Evolutionary conservation across 306 rosid genomes (phyloP).

Genomic region (Cucurbita argyrosperma): DNA sequence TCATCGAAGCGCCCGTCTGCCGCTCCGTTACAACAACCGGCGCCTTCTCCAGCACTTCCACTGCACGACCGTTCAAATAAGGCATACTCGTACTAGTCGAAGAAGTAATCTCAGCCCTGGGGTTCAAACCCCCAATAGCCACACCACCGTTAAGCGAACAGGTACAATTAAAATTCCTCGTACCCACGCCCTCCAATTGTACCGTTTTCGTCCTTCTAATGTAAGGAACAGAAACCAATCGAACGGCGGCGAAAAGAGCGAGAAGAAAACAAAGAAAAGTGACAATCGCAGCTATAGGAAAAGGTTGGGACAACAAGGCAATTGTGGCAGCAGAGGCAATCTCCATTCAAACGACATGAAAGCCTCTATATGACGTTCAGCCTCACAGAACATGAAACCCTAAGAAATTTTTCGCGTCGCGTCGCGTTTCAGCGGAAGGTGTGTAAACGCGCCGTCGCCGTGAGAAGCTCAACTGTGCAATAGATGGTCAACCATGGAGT

Average conservation of each 20-base stretch:
- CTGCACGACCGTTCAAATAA: constrained; percentile 52
- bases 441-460: neutral
- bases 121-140: constrained; percentile 16
- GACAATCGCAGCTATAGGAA: constrained; percentile 35
- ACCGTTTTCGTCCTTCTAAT: constrained; percentile 8
- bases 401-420: constrained; percentile 10
- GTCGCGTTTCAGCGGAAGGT: neutral
- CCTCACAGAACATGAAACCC: constrained; percentile 52
- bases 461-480: neutral
- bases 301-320: constrained; percentile 31
- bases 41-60: constrained; percentile 28
- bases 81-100: constrained; percentile 7
- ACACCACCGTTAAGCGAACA: constrained; percentile 23
- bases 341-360: constrained; percentile 94
- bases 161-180: constrained; percentile 26
- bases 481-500: neutral
- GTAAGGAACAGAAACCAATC: constrained; percentile 22
- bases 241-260: constrained; percentile 39
- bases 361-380: constrained; percentile 14
- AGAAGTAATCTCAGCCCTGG: constrained; percentile 4
- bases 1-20: constrained; percentile 75
- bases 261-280: constrained; percentile 49
- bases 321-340: constrained; percentile 23
- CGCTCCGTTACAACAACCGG: constrained; percentile 32
- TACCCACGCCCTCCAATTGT: constrained; percentile 7